Evolutionary conservation across 108 stramenopile genomes (phyloP).

Genomic region (Pseudonitzschia delicatissima): DNA sequence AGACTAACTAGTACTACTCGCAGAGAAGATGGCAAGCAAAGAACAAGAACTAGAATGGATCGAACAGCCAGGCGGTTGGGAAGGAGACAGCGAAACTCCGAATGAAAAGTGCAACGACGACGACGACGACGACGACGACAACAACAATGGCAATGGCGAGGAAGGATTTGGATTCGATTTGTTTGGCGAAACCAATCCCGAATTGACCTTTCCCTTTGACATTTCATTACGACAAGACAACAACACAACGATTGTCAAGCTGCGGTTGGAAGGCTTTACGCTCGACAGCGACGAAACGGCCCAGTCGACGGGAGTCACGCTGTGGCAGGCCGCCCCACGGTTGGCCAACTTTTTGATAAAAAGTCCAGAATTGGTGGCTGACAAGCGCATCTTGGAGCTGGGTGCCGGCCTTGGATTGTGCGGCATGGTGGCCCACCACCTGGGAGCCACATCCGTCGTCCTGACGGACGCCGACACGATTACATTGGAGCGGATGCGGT

Average conservation of each 20-base stretch:
- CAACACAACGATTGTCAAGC: neutral
- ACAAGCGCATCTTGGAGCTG: constrained; percentile 9
- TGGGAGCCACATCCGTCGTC: constrained; percentile 27
- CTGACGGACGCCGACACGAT: constrained; percentile 50
- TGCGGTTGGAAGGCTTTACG: constrained; percentile 32
- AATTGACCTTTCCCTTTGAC: neutral
- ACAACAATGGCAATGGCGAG: neutral
- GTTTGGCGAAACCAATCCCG: neutral
- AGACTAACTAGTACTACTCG: too few relatives aligned
- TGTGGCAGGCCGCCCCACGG: constrained; percentile 65
- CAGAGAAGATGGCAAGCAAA: neutral
- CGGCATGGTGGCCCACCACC: constrained; percentile 42
- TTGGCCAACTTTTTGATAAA: constrained; percentile 57
- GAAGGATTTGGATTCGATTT: neutral
- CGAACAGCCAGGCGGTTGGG: constrained; percentile 18
- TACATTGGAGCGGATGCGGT: constrained; percentile 32
- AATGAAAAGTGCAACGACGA: neutral
- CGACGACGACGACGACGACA: neutral
- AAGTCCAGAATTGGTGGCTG: neutral
- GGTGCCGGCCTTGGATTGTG: constrained; percentile 35
- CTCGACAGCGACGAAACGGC: constrained; percentile 48
- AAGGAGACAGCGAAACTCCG: neutral
- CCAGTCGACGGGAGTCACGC: constrained; percentile 71
- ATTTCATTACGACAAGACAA: too few relatives aligned
- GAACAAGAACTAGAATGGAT: constrained; percentile 19